phyloP scores from a whole-genome alignment of 441 rosid genomes.

The Corymbia citriodora region DNA sequence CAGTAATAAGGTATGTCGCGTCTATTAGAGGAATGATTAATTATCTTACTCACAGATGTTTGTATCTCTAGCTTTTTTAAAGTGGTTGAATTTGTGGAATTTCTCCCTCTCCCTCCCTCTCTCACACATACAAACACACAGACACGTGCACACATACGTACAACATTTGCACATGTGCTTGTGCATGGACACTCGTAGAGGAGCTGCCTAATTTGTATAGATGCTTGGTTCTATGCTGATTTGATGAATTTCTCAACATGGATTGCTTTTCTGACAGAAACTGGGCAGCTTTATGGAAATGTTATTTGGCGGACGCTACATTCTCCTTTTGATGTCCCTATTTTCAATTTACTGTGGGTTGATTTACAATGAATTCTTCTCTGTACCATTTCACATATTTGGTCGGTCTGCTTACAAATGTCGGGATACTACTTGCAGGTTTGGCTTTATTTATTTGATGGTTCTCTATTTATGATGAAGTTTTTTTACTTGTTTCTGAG shows the following conservation, averaged over 20 bases:
- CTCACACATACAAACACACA: background rate
- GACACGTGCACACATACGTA: background rate
- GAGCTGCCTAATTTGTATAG: background rate
- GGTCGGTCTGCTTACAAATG: slow-evolving; percentile 94
- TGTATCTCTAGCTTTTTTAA: background rate
- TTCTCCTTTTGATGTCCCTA: slow-evolving; percentile 79
- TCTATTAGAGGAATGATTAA: background rate
- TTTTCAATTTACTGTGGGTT: slow-evolving; percentile 96
- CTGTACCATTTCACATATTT: slow-evolving; percentile 90
- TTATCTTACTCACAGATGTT: background rate
- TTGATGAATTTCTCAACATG: background rate
- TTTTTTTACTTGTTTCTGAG: background rate
- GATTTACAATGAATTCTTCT: slow-evolving; percentile 95
- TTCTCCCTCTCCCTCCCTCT: background rate
- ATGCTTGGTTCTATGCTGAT: background rate
- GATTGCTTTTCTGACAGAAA: slow-evolving; percentile 40
- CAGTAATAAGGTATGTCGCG: slow-evolving; percentile 51
- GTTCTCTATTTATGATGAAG: background rate
- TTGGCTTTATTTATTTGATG: slow-evolving; percentile 1
- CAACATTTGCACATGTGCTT: background rate
- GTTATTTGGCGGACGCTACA: slow-evolving; percentile 93
- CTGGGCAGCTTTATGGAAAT: slow-evolving; percentile 99
- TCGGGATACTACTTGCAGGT: slow-evolving; percentile 82
- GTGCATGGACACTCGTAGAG: background rate
- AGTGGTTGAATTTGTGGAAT: background rate